Evolutionary conservation across 495 filamentous ascomycete genomes (phyloP).

Genomic region (Copromyces sp.): DNA sequence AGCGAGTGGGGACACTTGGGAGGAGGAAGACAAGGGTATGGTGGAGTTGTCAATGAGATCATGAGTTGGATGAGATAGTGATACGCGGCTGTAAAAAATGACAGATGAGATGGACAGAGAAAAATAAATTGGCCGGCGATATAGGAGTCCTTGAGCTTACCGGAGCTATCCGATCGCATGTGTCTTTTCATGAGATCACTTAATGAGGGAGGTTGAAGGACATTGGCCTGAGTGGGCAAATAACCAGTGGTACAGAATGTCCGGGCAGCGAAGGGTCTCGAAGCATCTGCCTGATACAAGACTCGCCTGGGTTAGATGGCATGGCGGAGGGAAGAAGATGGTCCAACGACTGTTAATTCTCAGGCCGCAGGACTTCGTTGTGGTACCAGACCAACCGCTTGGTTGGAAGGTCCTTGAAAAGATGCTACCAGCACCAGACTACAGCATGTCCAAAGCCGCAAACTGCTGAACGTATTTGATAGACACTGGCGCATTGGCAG

Average conservation of each 20-base stretch:
- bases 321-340: background rate
- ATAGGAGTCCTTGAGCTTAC: background rate
- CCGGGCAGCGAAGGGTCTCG: background rate
- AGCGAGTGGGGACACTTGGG: background rate
- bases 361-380: background rate
- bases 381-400: background rate
- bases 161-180: background rate
- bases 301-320: background rate
- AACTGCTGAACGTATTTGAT: background rate
- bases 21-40: background rate
- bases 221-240: background rate
- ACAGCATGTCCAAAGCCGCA: background rate
- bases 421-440: background rate
- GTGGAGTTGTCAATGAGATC: background rate
- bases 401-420: background rate
- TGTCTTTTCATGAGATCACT: background rate
- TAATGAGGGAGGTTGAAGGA: background rate
- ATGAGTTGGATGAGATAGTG: background rate
- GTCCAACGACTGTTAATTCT: background rate
- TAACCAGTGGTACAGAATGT: background rate
- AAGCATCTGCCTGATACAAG: background rate
- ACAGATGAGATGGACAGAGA: background rate
- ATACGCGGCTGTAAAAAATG: background rate
- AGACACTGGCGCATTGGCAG: background rate
- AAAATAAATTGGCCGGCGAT: background rate